Evolutionary conservation across 257 asterid genomes (phyloP).

Genomic region (Coffea canephora): DNA sequence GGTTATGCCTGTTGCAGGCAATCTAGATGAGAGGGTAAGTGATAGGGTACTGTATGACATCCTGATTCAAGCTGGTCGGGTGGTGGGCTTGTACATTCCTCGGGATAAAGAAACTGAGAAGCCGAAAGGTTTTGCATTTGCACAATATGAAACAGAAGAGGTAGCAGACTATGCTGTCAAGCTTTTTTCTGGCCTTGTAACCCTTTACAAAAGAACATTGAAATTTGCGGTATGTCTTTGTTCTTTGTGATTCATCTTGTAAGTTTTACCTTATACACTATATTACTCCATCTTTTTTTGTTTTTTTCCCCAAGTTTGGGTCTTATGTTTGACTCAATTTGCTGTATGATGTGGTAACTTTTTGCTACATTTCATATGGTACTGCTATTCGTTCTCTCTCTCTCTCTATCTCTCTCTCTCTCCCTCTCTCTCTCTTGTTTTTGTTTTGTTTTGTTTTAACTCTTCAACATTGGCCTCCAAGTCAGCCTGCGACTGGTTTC

Average conservation of each 20-base stretch:
- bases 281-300: background rate
- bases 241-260: background rate
- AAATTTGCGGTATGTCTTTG: constrained; percentile 63
- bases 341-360: background rate
- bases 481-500: constrained; percentile 1
- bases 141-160: constrained; percentile 84
- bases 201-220: constrained; percentile 68
- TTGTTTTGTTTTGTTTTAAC: background rate
- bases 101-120: constrained; percentile 81
- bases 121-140: constrained; percentile 90
- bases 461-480: constrained; percentile 4
- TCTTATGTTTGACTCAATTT: background rate
- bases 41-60: constrained; percentile 92
- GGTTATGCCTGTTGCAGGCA: constrained; percentile 42
- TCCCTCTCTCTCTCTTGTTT: background rate
- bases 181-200: constrained; percentile 85
- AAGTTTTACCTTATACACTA: background rate
- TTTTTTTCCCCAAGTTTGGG: background rate
- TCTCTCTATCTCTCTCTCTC: background rate
- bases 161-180: constrained; percentile 86
- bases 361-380: background rate
- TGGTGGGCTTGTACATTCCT: constrained; percentile 74
- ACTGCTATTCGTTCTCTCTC: background rate
- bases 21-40: constrained; percentile 76
- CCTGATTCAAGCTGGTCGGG: constrained; percentile 90